Conservation (phyloP, 305 asterid species). For the Caryopteris hybrid region DNA sequence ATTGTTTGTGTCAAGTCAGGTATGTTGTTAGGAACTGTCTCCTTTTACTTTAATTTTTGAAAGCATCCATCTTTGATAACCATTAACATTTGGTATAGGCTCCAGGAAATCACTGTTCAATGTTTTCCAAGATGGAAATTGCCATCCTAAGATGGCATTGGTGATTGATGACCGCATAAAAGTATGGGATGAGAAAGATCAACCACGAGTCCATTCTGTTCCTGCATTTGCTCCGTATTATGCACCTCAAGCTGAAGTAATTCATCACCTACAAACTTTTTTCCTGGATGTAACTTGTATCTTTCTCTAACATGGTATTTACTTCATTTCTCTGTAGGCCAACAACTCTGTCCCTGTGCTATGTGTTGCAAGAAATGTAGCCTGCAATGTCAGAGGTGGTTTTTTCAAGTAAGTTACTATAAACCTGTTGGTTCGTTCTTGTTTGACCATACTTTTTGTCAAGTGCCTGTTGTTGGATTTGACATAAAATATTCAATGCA, state of each 20-base stretch:
- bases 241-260: constrained; percentile 98
- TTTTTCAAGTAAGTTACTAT: constrained; percentile 78
- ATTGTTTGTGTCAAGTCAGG: constrained; percentile 96
- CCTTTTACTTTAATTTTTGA: constrained; percentile 6
- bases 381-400: constrained; percentile 97
- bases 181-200: constrained; percentile 99
- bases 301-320: constrained; percentile 22
- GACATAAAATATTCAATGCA: constrained; percentile 35
- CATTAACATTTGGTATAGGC: constrained; percentile 39
- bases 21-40: constrained; percentile 29
- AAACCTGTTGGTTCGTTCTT: background rate
- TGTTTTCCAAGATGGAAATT: constrained; percentile 83
- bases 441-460: constrained; percentile 14
- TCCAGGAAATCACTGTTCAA: constrained; percentile 74
- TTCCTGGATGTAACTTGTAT: constrained; percentile 9
- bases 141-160: constrained; percentile 97
- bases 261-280: constrained; percentile 8
- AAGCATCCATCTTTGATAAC: background rate
- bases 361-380: constrained; percentile 95
- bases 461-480: constrained; percentile 23
- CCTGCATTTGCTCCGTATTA: constrained; percentile 98
- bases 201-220: constrained; percentile 94
- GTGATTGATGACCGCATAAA: constrained; percentile 95
- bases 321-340: constrained; percentile 42
- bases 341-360: constrained; percentile 82